phyloP scores from a whole-genome alignment of 805 yeast genomes.

The Ogataea allantospora region DNA sequence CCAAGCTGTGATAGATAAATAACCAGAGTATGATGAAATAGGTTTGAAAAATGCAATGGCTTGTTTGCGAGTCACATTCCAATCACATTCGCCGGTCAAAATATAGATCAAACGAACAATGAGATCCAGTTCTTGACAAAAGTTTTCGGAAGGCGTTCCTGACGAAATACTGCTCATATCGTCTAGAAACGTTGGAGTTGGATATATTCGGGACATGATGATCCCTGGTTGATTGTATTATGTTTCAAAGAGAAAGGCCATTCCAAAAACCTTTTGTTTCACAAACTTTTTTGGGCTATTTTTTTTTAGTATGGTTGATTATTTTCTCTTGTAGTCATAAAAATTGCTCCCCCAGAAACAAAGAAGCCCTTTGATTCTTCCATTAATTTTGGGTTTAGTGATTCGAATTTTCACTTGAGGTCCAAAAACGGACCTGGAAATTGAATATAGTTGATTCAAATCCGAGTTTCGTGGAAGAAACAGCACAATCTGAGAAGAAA shows the following conservation, averaged over 20 bases:
- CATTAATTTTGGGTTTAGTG: slow-evolving; percentile 40
- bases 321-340: slow-evolving; percentile 21
- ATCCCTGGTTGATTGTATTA: not conserved
- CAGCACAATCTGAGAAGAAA: slow-evolving; percentile 50
- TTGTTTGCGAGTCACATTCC: slow-evolving; percentile 18
- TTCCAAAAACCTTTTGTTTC: slow-evolving; percentile 4
- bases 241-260: not conserved
- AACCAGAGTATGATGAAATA: slow-evolving; percentile 32
- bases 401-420: slow-evolving; percentile 43
- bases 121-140: slow-evolving; percentile 23
- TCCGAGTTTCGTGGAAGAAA: slow-evolving; percentile 65
- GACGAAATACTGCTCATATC: not conserved
- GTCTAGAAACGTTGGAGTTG: slow-evolving; percentile 5
- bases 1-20: slow-evolving; percentile 56
- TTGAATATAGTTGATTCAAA: slow-evolving; percentile 47
- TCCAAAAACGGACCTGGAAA: slow-evolving; percentile 49
- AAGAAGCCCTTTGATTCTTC: slow-evolving; percentile 50
- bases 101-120: slow-evolving; percentile 24
- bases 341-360: slow-evolving; percentile 60
- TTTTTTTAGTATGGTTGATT: not conserved
- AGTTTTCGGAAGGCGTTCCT: slow-evolving; percentile 11
- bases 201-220: slow-evolving; percentile 8
- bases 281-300: not conserved
- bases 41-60: slow-evolving; percentile 21
- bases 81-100: slow-evolving; percentile 26